phyloP scores from a whole-genome alignment of 345 rosid species.

The Leavenworthia alabamica region DNA sequence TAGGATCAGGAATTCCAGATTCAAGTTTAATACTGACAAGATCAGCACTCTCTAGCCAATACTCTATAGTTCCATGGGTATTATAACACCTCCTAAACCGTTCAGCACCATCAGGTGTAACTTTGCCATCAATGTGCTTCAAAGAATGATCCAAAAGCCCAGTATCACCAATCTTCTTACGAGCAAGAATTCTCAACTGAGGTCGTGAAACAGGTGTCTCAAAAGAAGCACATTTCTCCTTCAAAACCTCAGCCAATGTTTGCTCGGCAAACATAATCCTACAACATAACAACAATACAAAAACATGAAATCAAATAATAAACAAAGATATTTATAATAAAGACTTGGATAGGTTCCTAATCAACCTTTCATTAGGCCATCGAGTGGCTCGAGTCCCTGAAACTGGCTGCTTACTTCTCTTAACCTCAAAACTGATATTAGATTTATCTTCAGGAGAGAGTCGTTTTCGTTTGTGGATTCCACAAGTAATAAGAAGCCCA shows the following conservation, averaged over 20 bases:
- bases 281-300: constrained; percentile 8
- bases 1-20: constrained; percentile 58
- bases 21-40: constrained; percentile 51
- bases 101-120: constrained; percentile 77
- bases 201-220: constrained; percentile 59
- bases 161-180: constrained; percentile 73
- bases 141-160: constrained; percentile 89
- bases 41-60: constrained; percentile 90
- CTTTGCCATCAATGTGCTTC: constrained; percentile 86
- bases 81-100: constrained; percentile 82
- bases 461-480: constrained; percentile 37
- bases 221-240: constrained; percentile 65
- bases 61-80: constrained; percentile 72
- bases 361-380: constrained; percentile 72
- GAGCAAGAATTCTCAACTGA: constrained; percentile 54
- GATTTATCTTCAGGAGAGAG: constrained; percentile 27
- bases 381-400: constrained; percentile 23
- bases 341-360: not conserved
- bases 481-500: constrained; percentile 24
- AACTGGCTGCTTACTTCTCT: constrained; percentile 26
- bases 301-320: not conserved
- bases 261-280: constrained; percentile 69
- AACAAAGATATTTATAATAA: not conserved
- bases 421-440: not conserved
- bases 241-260: constrained; percentile 58